Evolutionary conservation across 2,329 filamentous ascomycete genomes (phyloP).

Genomic region (Tolypocladium tundrense): DNA sequence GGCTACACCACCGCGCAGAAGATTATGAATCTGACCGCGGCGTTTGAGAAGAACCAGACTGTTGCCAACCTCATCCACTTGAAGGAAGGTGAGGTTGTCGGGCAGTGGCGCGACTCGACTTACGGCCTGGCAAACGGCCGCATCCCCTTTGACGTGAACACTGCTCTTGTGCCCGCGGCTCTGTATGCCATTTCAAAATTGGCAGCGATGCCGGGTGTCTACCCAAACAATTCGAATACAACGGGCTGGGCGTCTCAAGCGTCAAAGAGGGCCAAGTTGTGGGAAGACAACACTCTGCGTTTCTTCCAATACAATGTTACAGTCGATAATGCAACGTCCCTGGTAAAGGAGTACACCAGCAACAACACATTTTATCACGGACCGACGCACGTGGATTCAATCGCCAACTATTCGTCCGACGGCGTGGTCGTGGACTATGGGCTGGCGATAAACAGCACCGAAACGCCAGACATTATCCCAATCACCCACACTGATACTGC

Average conservation of each 20-base stretch:
- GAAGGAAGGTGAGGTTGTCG: constrained; percentile 41
- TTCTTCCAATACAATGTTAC: constrained; percentile 43
- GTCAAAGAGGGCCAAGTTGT: constrained; percentile 42
- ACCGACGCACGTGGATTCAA: constrained; percentile 28
- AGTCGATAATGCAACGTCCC: constrained; percentile 27
- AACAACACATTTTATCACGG: constrained; percentile 30
- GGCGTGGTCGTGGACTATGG: constrained; percentile 39
- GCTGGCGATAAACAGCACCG: constrained; percentile 43
- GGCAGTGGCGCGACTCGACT: constrained; percentile 53
- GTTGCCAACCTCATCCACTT: constrained; percentile 48
- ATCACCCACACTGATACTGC: constrained; percentile 56
- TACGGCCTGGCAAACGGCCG: constrained; percentile 50
- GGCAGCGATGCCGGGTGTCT: constrained; percentile 35
- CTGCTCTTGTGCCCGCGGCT: constrained; percentile 50
- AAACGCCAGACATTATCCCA: constrained; percentile 36
- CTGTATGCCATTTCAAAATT: constrained; percentile 47
- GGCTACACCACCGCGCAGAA: constrained; percentile 42
- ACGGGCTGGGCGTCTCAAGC: constrained; percentile 34
- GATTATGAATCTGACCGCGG: constrained; percentile 43
- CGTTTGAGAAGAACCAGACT: constrained; percentile 42
- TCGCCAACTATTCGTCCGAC: constrained; percentile 24
- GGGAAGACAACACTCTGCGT: constrained; percentile 49
- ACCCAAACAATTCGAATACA: constrained; percentile 26
- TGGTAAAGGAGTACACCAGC: constrained; percentile 36
- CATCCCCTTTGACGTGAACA: constrained; percentile 58